phyloP scores from a whole-genome alignment of 1,284 basidiomycete species.

The Trametes hirsuta region DNA sequence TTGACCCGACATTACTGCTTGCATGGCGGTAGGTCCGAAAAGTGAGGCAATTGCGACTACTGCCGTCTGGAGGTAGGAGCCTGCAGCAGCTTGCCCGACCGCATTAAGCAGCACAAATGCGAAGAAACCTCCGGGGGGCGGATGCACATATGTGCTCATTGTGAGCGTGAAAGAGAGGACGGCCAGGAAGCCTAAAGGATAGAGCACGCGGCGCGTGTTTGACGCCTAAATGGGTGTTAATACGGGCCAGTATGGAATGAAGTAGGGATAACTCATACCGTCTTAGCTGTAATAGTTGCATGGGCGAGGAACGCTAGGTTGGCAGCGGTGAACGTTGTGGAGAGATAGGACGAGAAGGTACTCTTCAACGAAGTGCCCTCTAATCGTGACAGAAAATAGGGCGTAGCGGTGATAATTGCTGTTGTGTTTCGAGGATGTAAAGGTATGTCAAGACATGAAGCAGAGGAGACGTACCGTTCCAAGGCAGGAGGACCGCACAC shows the following conservation, averaged over 20 bases:
- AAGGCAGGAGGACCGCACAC: conserved; percentile 72
- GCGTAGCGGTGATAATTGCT: conserved; percentile 79
- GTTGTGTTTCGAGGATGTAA: background rate
- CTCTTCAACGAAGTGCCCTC: conserved; percentile 54
- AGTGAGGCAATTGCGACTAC: conserved; percentile 72
- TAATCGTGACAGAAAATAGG: conserved; percentile 73
- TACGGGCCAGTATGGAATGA: background rate
- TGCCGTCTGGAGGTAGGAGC: conserved; percentile 72
- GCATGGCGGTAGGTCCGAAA: conserved; percentile 70
- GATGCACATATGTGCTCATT: conserved; percentile 58
- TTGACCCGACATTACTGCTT: conserved; percentile 75
- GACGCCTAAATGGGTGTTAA: conserved; percentile 23
- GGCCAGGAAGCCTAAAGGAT: conserved; percentile 38
- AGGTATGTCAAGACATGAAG: background rate
- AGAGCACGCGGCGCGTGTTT: conserved; percentile 29
- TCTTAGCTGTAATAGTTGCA: conserved; percentile 68
- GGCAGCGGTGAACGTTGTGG: conserved; percentile 62
- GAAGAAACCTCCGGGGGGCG: conserved; percentile 62
- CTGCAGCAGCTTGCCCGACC: conserved; percentile 55
- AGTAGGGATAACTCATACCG: conserved; percentile 46
- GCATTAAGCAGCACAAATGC: conserved; percentile 64
- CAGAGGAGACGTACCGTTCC: conserved; percentile 61
- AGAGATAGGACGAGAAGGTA: conserved; percentile 73
- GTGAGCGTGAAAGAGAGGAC: conserved; percentile 58
- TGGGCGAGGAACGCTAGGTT: conserved; percentile 72